These are phyloP conservation scores for Calonectria naviculata DNA, from an alignment of 2,329 filamentous ascomycete species.

Conservation along the genomic window DNA sequence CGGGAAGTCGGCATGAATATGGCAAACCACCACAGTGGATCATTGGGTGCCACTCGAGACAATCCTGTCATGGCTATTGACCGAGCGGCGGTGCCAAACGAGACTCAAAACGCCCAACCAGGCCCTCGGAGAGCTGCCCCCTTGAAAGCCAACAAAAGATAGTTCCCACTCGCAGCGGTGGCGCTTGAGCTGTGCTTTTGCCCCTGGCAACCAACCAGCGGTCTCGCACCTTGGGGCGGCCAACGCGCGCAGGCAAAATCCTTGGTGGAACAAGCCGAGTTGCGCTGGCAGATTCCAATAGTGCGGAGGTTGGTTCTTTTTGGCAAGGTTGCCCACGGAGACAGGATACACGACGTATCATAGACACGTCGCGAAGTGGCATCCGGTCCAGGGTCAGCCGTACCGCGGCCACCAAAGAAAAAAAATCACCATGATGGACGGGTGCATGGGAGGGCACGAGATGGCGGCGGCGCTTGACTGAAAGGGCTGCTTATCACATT, in stretches of 20 bases:
- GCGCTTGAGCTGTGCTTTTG: slow-evolving; percentile 4
- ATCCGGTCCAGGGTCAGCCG: background rate
- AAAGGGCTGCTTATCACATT: background rate
- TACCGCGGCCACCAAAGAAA: background rate
- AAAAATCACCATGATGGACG: background rate
- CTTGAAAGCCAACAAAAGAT: background rate
- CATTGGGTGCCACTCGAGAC: slow-evolving; percentile 1
- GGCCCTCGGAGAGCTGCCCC: background rate
- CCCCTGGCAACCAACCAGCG: slow-evolving; percentile 2
- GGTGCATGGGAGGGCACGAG: background rate
- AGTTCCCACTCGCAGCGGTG: slow-evolving; percentile 9
- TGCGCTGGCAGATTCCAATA: slow-evolving; percentile 1
- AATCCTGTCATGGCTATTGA: background rate
- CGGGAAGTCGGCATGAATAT: background rate
- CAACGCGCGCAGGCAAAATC: background rate
- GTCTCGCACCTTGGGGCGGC: background rate
- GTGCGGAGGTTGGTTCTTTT: background rate
- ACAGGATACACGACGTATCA: background rate
- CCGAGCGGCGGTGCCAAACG: background rate
- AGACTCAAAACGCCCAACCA: background rate
- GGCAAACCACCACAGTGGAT: background rate
- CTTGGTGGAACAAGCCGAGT: slow-evolving; percentile 4
- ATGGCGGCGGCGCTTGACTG: slow-evolving; percentile 2
- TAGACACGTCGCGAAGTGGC: background rate
- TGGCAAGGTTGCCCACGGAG: background rate